Base-by-base conservation (phyloP, 345 rosid species). In the Sisymbrium irio region DNA sequence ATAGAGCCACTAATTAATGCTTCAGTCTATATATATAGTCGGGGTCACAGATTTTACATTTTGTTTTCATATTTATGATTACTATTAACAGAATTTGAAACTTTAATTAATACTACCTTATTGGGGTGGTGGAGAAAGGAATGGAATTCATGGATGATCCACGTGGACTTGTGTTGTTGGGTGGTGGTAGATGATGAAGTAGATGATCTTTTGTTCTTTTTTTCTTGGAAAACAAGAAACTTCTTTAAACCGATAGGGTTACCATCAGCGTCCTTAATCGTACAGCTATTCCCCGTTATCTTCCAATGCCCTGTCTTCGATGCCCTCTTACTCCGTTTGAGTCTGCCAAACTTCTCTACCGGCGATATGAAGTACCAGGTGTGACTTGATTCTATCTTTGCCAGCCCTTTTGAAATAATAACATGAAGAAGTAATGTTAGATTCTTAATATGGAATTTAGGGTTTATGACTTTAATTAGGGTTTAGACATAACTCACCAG, bases 121-220 rank as follows among this genome's bases (percentile, higher is more conserved):
- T 65, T 54, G n/a, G 71, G 77, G n/a, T 73, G 77, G 11, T 56
- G 40, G 59, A 65, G n/a, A 54, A 64, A 65, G 58, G 77, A 73
- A 55, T 73, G 77, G 27, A 64, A 73, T 45, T 73, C 77, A 73
- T 73, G 77, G 37, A 73, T 73, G 47, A 35, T 64, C 77, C 77
- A 73, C 42, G 57, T 20, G 30, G 12, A 19, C 11, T 49, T 72
- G 36, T 72, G 33, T 41, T 53, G 77, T 32, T 51, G 69, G 25
- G 5, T 53, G 7, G 4, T 25, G 7, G 60, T 58, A 28, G 59
- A 9, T 13, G 62, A 44, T 14, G 35, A 36, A 7, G 45, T 30
- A 63, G 63, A 64, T n/a, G 47, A 55, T 30, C 9, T 65, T 22
- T 57, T 64, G 47, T 11, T 73, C n/a, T 63, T 63, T 27, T 10